These are phyloP conservation scores for Suhomyces canberraensis DNA, from an alignment of 805 yeast species.

Conservation along the genomic window DNA sequence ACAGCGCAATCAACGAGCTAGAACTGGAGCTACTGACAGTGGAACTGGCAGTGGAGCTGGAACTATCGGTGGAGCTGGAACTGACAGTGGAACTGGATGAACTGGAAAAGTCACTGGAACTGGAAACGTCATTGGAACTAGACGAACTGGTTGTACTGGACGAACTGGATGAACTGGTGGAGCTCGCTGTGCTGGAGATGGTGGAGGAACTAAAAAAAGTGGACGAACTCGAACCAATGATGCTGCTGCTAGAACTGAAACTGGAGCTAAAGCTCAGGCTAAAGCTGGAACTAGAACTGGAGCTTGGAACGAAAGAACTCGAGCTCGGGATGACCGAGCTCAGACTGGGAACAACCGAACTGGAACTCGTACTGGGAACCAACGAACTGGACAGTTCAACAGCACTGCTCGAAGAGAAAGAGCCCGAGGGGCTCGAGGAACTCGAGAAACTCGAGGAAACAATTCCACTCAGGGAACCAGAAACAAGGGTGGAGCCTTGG, in stretches of 20 bases:
- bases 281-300: too few species aligned
- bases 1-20: too few species aligned
- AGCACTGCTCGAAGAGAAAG: too few species aligned
- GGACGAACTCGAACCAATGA: constrained; percentile 1
- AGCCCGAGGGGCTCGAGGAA: too few species aligned
- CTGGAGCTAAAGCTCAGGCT: too few species aligned
- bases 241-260: background rate
- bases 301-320: too few species aligned
- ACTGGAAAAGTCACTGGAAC: constrained; percentile 1
- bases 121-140: background rate
- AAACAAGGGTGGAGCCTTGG: background rate
- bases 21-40: constrained; percentile 11
- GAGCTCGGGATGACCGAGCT: too few species aligned
- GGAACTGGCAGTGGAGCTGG: constrained; percentile 7
- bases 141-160: constrained; percentile 2
- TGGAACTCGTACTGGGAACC: too few species aligned
- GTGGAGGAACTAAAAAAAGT: constrained; percentile 7
- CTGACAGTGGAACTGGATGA: constrained; percentile 2
- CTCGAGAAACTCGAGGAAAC: too few species aligned
- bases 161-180: constrained; percentile 6
- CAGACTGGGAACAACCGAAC: too few species aligned
- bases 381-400: too few species aligned
- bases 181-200: constrained; percentile 3
- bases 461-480: constrained; percentile 2
- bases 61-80: constrained; percentile 1